A percentile compares a stretch with the other conserved stretches of the same genome.
These are phyloP conservation scores for Suhomyces tanzawaensis DNA, from an alignment of 805 yeast species.

Conservation along the genomic window DNA sequence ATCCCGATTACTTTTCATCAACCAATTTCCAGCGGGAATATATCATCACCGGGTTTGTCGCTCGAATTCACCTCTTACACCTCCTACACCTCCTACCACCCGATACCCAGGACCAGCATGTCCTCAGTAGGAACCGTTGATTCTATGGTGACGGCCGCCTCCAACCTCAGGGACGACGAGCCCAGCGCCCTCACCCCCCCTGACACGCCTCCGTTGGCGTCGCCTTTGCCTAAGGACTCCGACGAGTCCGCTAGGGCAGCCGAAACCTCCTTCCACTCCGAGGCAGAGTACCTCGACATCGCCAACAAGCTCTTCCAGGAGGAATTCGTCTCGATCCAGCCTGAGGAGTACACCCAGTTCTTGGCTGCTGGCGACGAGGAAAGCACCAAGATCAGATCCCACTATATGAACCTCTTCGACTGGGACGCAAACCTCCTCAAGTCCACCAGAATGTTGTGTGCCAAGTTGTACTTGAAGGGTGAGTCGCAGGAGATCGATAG, in stretches of 20 bases:
- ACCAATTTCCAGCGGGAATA: no score
- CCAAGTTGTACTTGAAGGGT: slow-evolving; percentile 68
- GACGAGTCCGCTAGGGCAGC: neutral
- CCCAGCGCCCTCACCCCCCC: neutral
- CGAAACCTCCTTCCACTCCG: neutral
- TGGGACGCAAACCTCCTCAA: slow-evolving; percentile 52
- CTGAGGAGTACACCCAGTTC: slow-evolving; percentile 45
- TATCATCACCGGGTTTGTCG: no score
- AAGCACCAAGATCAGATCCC: slow-evolving; percentile 35
- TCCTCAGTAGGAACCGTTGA: slow-evolving; percentile 13
- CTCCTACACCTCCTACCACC: no score
- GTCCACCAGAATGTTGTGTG: slow-evolving; percentile 60
- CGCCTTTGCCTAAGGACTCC: neutral
- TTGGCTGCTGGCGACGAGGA: slow-evolving; percentile 40
- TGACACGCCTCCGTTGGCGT: neutral
- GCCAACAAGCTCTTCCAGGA: slow-evolving; percentile 38
- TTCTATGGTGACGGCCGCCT: slow-evolving; percentile 11
- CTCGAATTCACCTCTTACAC: no score
- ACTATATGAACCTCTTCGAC: slow-evolving; percentile 47
- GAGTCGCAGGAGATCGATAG: slow-evolving; percentile 82
- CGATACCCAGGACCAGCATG: slow-evolving; percentile 7
- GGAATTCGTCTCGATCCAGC: slow-evolving; percentile 41
- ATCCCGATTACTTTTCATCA: no score
- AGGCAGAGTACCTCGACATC: slow-evolving; percentile 28
- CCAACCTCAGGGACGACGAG: slow-evolving; percentile 1